Conservation (phyloP, 1,139 yeast genomes). For the Sugiyamaella pinicola region DNA sequence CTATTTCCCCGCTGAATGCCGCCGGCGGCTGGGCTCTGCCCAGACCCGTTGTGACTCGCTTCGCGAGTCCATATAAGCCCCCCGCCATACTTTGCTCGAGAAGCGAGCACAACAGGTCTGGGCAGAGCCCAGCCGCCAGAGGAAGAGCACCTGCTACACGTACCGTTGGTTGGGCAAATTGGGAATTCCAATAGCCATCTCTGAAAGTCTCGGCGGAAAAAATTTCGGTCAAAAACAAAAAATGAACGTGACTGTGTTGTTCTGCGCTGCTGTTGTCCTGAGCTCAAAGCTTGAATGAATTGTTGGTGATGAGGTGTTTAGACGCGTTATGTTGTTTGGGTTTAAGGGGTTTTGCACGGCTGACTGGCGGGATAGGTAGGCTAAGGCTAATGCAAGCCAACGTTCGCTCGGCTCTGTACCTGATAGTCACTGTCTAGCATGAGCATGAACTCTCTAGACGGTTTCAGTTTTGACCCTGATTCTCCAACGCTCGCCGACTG, state of each 20-base stretch:
- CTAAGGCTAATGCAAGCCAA: background rate
- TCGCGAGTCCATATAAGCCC: no score
- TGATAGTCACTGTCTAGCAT: no score
- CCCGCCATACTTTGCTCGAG: no score
- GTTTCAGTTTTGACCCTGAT: background rate
- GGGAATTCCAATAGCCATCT: slow-evolving; percentile 67
- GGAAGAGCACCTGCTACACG: slow-evolving; percentile 40
- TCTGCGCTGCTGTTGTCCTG: background rate
- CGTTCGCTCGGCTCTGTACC: background rate
- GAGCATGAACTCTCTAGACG: background rate
- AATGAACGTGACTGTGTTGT: no score
- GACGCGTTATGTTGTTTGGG: background rate
- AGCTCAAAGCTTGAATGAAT: background rate
- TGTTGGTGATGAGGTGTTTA: background rate
- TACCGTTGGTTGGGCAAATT: slow-evolving; percentile 92
- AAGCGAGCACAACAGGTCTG: no score
- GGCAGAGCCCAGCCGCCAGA: no score
- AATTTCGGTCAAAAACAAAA: background rate
- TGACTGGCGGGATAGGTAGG: background rate
- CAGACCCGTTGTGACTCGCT: background rate
- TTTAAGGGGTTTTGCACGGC: background rate
- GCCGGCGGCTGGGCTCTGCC: background rate
- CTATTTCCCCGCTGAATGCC: background rate
- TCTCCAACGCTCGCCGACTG: no score
- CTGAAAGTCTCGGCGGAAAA: no score